phyloP scores from a whole-genome alignment of 192 early-diverging fungal genomes.

The Linnemannia schmuckeri region DNA sequence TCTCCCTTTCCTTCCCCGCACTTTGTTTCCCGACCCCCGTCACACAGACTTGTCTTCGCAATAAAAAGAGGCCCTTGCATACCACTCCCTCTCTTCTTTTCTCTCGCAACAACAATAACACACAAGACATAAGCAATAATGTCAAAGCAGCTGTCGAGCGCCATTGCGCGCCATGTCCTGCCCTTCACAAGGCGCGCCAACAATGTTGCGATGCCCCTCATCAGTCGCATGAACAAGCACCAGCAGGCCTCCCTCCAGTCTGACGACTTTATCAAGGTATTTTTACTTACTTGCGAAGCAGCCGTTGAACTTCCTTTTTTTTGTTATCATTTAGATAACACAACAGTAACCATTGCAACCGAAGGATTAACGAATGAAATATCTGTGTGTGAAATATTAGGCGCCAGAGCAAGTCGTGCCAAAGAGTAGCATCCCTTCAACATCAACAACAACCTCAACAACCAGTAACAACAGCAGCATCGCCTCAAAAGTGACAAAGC shows the following conservation, averaged over 20 bases:
- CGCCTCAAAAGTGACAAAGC: conserved; percentile 74
- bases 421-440: conserved; percentile 10
- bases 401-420: neutral
- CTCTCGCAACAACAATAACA: neutral
- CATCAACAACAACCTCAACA: neutral
- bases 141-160: conserved; percentile 47
- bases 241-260: conserved; percentile 48
- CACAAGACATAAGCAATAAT: neutral
- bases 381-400: neutral
- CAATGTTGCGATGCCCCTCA: conserved; percentile 28
- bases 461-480: conserved; percentile 4
- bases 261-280: conserved; percentile 49
- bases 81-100: neutral
- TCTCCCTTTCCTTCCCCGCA: neutral
- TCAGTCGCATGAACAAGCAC: conserved; percentile 54
- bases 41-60: neutral
- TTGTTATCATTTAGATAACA: neutral
- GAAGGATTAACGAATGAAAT: too few species aligned
- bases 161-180: conserved; percentile 53
- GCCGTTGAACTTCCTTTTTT: neutral
- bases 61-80: neutral
- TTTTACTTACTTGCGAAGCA: too few species aligned
- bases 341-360: too few species aligned
- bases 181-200: conserved; percentile 51
- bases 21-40: neutral